Percentiles rank a stretch among this genome's conserved stretches.
phyloP scores from a whole-genome alignment of 2,329 filamentous ascomycete genomes.

The Hypoxylon sp. region DNA sequence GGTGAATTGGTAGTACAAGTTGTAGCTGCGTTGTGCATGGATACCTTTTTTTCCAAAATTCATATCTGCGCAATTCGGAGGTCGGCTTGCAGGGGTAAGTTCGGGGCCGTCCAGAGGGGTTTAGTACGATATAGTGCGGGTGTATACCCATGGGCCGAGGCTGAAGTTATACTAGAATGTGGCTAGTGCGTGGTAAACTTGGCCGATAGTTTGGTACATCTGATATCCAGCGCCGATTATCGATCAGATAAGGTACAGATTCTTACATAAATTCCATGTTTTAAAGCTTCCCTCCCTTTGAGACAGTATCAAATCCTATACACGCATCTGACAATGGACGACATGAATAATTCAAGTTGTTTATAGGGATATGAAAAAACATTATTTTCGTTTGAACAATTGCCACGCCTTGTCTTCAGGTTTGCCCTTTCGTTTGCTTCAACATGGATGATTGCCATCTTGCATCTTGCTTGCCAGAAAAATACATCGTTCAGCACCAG shows the following conservation, averaged over 20 bases:
- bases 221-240: constrained; percentile 1
- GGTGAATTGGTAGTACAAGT: constrained; percentile 20
- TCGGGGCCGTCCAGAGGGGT: constrained; percentile 14
- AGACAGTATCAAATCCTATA: not conserved
- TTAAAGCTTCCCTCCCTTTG: not conserved
- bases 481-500: not conserved
- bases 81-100: constrained; percentile 34
- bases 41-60: constrained; percentile 21
- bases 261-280: not conserved
- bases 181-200: constrained; percentile 15
- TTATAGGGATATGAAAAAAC: not conserved
- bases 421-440: constrained; percentile 14
- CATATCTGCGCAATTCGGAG: constrained; percentile 39
- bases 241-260: not conserved
- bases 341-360: not conserved
- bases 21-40: constrained; percentile 14
- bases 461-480: constrained; percentile 6
- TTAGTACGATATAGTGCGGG: not conserved
- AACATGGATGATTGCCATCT: constrained; percentile 6
- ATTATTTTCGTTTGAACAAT: not conserved
- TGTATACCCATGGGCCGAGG: constrained; percentile 17
- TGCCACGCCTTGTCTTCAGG: not conserved
- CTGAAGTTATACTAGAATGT: constrained; percentile 18
- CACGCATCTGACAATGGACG: not conserved
- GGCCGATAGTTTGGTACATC: not conserved